Evolutionary conservation across 345 rosid genomes (phyloP), one percentile per base, ranked within the genome.

Genomic region (Melastoma malabathricum): DNA sequence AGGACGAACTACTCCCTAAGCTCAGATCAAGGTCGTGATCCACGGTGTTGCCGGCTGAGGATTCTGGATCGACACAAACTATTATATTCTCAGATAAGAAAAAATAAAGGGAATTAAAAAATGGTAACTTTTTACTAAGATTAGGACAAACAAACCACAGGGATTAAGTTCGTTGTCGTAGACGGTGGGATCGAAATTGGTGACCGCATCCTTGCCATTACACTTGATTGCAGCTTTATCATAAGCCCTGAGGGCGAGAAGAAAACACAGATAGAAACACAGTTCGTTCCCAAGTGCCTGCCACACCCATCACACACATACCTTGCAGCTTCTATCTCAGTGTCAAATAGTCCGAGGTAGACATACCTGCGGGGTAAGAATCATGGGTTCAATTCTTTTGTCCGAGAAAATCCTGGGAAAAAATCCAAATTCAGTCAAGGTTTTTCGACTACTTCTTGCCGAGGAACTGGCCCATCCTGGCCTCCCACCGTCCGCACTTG

Each of bases 401-500:
- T 22, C 2, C 4, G 25, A 22, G 25, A 22, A 22, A 22, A 22
- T 22, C 25, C 25, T 22, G 25, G 25, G 25, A 22, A 22, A 22
- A 22, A 41, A 50, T 34, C 16, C 48, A 9, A 31, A 31, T 31
- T 31, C 38, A 31, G 38, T 3, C 23, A 15, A n/a, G 15, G n/a
- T 14, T 22, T n/a, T 34, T 34, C 41, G 15, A 4, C 47, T 89
- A 92, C 97, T 92, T 92, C 72, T 84, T 92, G 66, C 89, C 89
- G 3, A 92, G 63, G 57, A 92, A 81, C 71, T 92, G 98, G 47
- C 97, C 98, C 90, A 92, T 75, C 22, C 98, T 66, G 57, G 97
- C 84, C 70, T 92, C 98, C 98, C 98, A 92, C 71, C 98, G 68
- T 3, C 97, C 97, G 74, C 98, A 87, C 65, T 92, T 92, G 66